Percentiles rank a stretch among this genome's conserved stretches.
phyloP scores from a whole-genome alignment of 768 basidiomycete genomes.

The Hydnomerulius pinastri region DNA sequence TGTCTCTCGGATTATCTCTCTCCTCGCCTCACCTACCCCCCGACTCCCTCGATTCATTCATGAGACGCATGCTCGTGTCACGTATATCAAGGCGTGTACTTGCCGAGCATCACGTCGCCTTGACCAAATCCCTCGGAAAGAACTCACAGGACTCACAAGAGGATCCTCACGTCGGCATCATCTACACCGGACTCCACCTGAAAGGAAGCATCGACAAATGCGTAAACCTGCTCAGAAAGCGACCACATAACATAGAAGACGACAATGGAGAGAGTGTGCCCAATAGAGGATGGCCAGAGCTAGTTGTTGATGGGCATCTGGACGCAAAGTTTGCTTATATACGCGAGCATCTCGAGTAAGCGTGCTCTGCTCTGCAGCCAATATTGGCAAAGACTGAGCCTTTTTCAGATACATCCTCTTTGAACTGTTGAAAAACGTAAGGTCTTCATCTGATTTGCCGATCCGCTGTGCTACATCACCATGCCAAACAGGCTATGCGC shows the following conservation, averaged over 20 bases:
- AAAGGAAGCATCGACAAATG: conserved; percentile 74
- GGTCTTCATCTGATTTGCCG: conserved; percentile 23
- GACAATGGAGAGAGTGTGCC: conserved; percentile 27
- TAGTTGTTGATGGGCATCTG: conserved; percentile 72
- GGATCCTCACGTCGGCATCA: conserved; percentile 80
- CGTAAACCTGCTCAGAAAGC: conserved; percentile 51
- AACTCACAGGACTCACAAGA: conserved; percentile 34
- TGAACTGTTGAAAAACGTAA: conserved; percentile 86
- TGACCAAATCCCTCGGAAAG: conserved; percentile 57
- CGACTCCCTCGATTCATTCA: conserved; percentile 81
- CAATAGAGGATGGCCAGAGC: conserved; percentile 55
- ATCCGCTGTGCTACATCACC: neutral
- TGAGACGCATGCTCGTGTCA: conserved; percentile 89
- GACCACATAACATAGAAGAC: conserved; percentile 47
- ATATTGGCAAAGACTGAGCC: neutral
- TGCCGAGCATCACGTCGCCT: conserved; percentile 84
- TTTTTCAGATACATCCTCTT: conserved; percentile 75
- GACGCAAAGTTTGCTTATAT: conserved; percentile 80
- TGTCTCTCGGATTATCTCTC: conserved; percentile 82
- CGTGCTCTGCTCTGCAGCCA: conserved; percentile 3
- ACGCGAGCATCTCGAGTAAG: conserved; percentile 82
- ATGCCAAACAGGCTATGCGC: conserved; percentile 59
- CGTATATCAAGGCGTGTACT: conserved; percentile 88
- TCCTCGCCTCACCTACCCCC: conserved; percentile 78
- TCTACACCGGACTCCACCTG: conserved; percentile 74